These are phyloP conservation scores for Pestalotiopsis fici DNA, from an alignment of 2,329 filamentous ascomycete genomes.

Conservation along the genomic window DNA sequence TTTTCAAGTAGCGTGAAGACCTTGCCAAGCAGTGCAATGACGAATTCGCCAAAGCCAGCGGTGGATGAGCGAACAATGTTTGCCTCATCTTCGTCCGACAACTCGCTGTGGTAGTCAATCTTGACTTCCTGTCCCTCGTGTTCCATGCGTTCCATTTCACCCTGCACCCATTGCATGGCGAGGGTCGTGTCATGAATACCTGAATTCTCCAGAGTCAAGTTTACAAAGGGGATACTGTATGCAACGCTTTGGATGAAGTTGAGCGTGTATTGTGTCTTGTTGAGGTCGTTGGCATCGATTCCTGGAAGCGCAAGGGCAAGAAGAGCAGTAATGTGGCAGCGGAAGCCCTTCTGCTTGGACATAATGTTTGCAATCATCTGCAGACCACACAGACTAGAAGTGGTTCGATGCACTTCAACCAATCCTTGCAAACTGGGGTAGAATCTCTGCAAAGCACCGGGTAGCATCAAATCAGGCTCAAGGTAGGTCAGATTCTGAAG, in stretches of 20 bases:
- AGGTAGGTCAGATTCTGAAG: slow-evolving; percentile 87
- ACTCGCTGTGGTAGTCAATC: slow-evolving; percentile 80
- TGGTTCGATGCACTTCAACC: slow-evolving; percentile 95
- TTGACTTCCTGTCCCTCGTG: slow-evolving; percentile 80
- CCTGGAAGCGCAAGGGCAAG: slow-evolving; percentile 91
- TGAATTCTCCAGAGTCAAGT: slow-evolving; percentile 70
- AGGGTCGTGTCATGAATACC: slow-evolving; percentile 73
- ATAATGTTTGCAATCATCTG: slow-evolving; percentile 92
- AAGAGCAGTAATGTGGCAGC: slow-evolving; percentile 92
- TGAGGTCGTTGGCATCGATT: slow-evolving; percentile 95
- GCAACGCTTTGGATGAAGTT: slow-evolving; percentile 95
- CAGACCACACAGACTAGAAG: slow-evolving; percentile 86
- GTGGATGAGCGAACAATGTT: slow-evolving; percentile 91
- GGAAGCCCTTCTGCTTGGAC: slow-evolving; percentile 90
- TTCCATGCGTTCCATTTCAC: slow-evolving; percentile 93
- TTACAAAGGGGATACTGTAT: slow-evolving; percentile 91
- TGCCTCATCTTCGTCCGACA: slow-evolving; percentile 84
- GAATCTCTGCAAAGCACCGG: slow-evolving; percentile 90
- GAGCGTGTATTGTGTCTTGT: slow-evolving; percentile 92
- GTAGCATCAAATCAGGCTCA: slow-evolving; percentile 88
- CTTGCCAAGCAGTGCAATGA: slow-evolving; percentile 86
- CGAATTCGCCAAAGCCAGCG: slow-evolving; percentile 89
- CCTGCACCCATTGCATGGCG: slow-evolving; percentile 91
- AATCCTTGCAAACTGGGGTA: slow-evolving; percentile 96
- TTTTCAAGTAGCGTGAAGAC: slow-evolving; percentile 97